Evolutionary conservation across 345 rosid genomes (phyloP).

Genomic region (Eucalyptus rudis): DNA sequence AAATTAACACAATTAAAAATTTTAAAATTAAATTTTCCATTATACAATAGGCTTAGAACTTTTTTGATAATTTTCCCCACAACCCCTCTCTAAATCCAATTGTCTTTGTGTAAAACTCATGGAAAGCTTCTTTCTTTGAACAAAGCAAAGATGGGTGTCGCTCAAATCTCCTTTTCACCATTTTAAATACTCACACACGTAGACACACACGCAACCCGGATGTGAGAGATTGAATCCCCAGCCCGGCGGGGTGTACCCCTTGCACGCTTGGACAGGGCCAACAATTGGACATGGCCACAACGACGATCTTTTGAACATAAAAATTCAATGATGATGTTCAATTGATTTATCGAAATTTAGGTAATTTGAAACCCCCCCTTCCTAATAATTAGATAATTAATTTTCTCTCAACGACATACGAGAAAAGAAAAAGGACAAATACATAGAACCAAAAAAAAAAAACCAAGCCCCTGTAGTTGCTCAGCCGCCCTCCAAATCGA

Average conservation of each 20-base stretch:
- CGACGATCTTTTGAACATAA: neutral
- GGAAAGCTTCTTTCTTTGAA: neutral
- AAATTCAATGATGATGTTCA: rapidly evolving
- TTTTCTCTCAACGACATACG: neutral
- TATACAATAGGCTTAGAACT: no score
- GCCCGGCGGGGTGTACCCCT: neutral
- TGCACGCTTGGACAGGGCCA: neutral
- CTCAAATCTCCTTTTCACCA: no score
- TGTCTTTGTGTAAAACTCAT: neutral
- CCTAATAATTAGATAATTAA: neutral
- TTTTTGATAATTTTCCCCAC: no score
- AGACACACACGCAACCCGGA: neutral
- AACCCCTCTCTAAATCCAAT: neutral
- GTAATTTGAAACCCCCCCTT: neutral
- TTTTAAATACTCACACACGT: neutral
- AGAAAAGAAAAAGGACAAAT: neutral
- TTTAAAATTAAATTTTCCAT: no score
- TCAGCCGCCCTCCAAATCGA: neutral
- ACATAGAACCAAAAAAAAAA: neutral
- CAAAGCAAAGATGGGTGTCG: neutral
- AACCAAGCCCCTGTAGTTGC: neutral
- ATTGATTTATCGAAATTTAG: neutral
- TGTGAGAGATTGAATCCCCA: neutral
- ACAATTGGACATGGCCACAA: rapidly evolving
- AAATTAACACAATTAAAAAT: no score